Evolutionary conservation across 169 alveolate genomes (phyloP).

Genomic region (Cytauxzoon felis): DNA sequence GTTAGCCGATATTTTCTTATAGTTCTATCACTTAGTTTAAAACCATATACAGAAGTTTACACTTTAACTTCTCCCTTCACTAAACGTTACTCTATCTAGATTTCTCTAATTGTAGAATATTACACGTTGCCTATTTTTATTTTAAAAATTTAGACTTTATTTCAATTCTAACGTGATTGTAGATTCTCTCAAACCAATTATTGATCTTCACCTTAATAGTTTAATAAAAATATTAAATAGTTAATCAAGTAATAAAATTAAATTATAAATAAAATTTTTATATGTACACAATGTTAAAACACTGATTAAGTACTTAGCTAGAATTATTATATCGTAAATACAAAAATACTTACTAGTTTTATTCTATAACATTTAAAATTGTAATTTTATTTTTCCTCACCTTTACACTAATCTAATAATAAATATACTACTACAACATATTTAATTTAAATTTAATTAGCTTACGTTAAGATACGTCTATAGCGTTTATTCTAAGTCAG

Average conservation of each 20-base stretch:
- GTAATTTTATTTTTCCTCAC: conserved; percentile 22
- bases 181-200: conserved; percentile 16
- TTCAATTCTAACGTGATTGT: too few species aligned
- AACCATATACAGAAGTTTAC: too few species aligned
- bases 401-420: conserved; percentile 22
- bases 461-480: conserved; percentile 35
- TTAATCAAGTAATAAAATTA: conserved; percentile 9
- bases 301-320: not conserved
- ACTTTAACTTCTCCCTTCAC: too few species aligned
- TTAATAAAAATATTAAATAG: too few species aligned
- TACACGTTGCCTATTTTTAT: too few species aligned
- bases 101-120: too few species aligned
- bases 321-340: conserved; percentile 5
- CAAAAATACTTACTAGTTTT: not conserved
- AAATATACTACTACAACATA: too few species aligned
- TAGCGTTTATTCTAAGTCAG: conserved; percentile 42
- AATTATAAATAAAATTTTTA: conserved; percentile 25
- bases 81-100: too few species aligned
- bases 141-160: too few species aligned
- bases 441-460: conserved; percentile 13
- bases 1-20: too few species aligned
- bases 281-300: too few species aligned
- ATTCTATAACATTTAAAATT: conserved; percentile 22
- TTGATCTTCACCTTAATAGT: conserved; percentile 4
- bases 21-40: too few species aligned